Evolutionary conservation across 2,329 filamentous ascomycete species (phyloP).

Genomic region (Macrophomina tecta): DNA sequence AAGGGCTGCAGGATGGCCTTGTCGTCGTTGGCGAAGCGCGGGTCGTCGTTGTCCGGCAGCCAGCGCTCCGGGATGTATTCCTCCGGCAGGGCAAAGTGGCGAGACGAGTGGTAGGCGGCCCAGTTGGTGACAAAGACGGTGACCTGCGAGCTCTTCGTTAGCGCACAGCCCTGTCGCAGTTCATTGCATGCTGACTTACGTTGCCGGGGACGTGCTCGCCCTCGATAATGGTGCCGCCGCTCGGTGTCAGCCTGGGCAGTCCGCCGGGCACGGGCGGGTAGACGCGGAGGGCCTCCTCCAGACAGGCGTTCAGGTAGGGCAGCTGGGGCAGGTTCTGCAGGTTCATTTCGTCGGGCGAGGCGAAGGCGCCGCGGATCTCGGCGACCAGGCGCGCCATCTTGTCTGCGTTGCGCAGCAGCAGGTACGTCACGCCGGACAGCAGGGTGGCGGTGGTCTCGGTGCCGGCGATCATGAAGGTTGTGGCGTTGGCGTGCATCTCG

Average conservation of each 20-base stretch:
- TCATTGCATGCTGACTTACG: slow-evolving; percentile 27
- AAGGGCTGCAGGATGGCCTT: slow-evolving; percentile 37
- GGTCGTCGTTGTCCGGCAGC: slow-evolving; percentile 35
- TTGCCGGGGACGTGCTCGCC: slow-evolving; percentile 34
- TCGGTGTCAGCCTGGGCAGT: slow-evolving; percentile 37
- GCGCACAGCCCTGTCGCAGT: too few relatives aligned
- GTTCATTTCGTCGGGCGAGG: slow-evolving; percentile 11
- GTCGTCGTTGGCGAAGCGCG: slow-evolving; percentile 34
- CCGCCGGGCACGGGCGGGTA: slow-evolving; percentile 51
- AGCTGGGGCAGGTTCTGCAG: slow-evolving; percentile 15
- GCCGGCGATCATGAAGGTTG: slow-evolving; percentile 42
- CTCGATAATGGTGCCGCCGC: slow-evolving; percentile 36
- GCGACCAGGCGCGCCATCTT: slow-evolving; percentile 10
- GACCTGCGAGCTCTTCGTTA: slow-evolving; percentile 30
- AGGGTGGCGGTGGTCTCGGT: slow-evolving; percentile 51
- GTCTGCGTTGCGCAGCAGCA: slow-evolving; percentile 36
- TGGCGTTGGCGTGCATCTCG: slow-evolving; percentile 32
- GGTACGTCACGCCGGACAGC: slow-evolving; percentile 41
- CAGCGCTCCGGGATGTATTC: slow-evolving; percentile 42
- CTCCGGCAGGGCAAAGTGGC: slow-evolving; percentile 37
- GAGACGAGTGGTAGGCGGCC: slow-evolving; percentile 37
- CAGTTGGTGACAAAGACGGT: slow-evolving; percentile 28
- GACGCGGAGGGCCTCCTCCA: slow-evolving; percentile 52
- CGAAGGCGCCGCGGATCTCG: slow-evolving; percentile 17
- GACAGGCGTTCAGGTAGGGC: slow-evolving; percentile 32